phyloP scores from a whole-genome alignment of 164 flowering plant genomes.

The Nelumbo lutea region DNA sequence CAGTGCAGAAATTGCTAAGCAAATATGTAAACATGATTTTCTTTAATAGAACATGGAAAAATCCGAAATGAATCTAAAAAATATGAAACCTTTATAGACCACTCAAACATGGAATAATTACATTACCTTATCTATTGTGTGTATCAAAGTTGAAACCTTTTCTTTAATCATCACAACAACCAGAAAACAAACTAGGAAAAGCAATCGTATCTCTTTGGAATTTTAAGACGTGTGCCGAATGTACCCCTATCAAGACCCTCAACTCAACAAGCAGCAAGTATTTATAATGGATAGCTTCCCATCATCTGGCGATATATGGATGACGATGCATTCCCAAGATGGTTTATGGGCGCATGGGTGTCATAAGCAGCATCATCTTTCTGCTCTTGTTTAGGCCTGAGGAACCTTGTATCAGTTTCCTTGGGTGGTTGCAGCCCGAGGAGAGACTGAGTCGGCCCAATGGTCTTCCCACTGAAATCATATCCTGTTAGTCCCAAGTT shows the following conservation, averaged over 20 bases:
- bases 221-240: not conserved
- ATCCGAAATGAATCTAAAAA: no score
- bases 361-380: conserved; percentile 45
- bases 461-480: conserved; percentile 23
- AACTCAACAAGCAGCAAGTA: conserved; percentile 8
- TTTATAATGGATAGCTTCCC: conserved; percentile 32
- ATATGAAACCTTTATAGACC: not conserved
- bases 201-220: not conserved
- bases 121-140: not conserved
- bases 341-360: conserved; percentile 21
- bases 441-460: conserved; percentile 26
- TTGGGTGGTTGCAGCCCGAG: conserved; percentile 33
- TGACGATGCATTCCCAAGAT: conserved; percentile 34
- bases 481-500: conserved; percentile 27
- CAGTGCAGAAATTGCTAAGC: no score
- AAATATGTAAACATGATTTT: no score
- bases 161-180: conserved; percentile 8
- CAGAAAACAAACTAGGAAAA: not conserved
- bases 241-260: not conserved
- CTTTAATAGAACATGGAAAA: no score
- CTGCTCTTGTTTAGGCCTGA: conserved; percentile 60
- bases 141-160: not conserved
- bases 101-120: not conserved
- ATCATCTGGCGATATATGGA: conserved; percentile 29
- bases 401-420: conserved; percentile 33